A percentile compares a stretch with the other conserved stretches of the same genome.
Conservation (phyloP, 805 yeast genomes). For the Metschnikowia bowlesiae region DNA sequence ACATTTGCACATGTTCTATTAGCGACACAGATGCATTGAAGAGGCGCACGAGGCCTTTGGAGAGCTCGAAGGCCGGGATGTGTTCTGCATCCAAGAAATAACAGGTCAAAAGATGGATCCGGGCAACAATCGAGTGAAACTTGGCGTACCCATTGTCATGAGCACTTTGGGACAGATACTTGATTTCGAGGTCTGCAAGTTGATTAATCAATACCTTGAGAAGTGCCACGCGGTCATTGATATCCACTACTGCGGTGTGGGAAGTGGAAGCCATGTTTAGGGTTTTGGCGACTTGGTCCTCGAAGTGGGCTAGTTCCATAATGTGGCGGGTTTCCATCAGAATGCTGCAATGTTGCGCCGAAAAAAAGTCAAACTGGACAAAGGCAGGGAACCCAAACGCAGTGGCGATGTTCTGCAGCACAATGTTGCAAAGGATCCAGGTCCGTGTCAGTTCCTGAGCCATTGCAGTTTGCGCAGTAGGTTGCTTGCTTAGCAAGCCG, state of each 20-base stretch:
- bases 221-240: slow-evolving; percentile 70
- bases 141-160: slow-evolving; percentile 62
- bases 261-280: slow-evolving; percentile 68
- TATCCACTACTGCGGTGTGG: slow-evolving; percentile 58
- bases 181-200: slow-evolving; percentile 70
- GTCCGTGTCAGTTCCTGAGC: slow-evolving; percentile 79
- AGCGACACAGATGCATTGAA: slow-evolving; percentile 77
- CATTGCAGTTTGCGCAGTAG: slow-evolving; percentile 24
- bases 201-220: slow-evolving; percentile 66
- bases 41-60: slow-evolving; percentile 68
- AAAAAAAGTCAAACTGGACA: slow-evolving; percentile 70
- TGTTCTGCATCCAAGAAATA: slow-evolving; percentile 65
- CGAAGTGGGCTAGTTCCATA: slow-evolving; percentile 80
- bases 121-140: slow-evolving; percentile 64
- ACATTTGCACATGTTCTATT: slow-evolving; percentile 59
- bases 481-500: neutral
- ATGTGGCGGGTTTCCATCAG: slow-evolving; percentile 65
- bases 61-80: slow-evolving; percentile 54
- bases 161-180: slow-evolving; percentile 35
- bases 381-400: slow-evolving; percentile 94
- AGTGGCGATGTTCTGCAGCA: slow-evolving; percentile 84
- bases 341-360: slow-evolving; percentile 42
- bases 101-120: slow-evolving; percentile 80
- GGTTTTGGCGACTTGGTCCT: slow-evolving; percentile 77
- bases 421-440: slow-evolving; percentile 91